phyloP scores from a whole-genome alignment of 2,329 filamentous ascomycete genomes.

The Fusarium sarcochroum region DNA sequence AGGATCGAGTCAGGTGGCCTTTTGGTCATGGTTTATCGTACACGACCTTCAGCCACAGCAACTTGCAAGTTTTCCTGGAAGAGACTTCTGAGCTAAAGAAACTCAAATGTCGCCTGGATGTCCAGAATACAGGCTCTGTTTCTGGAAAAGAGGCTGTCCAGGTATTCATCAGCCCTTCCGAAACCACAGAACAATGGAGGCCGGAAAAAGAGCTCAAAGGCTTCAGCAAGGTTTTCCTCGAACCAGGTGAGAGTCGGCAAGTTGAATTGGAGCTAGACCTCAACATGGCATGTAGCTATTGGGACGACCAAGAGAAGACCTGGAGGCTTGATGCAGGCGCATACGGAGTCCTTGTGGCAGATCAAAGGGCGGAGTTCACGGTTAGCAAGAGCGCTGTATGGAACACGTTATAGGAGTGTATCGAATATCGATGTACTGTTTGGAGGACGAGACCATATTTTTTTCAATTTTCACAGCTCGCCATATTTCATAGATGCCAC shows the following conservation, averaged over 20 bases:
- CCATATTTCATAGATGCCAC: background rate
- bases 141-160: constrained; percentile 32
- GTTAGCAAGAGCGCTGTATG: background rate
- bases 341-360: constrained; percentile 7
- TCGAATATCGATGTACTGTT: background rate
- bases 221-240: constrained; percentile 16
- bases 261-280: constrained; percentile 16
- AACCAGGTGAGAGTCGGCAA: background rate
- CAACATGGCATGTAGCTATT: constrained; percentile 11
- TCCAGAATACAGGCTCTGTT: constrained; percentile 14
- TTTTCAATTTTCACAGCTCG: too few species aligned
- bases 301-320: constrained; percentile 10
- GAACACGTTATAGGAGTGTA: background rate
- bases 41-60: constrained; percentile 22
- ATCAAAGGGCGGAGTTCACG: background rate
- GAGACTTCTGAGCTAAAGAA: background rate
- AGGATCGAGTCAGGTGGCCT: constrained; percentile 1
- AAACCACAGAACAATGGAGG: constrained; percentile 18
- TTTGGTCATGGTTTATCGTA: constrained; percentile 37
- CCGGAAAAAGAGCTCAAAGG: constrained; percentile 29
- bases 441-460: background rate
- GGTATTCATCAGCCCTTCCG: background rate
- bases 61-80: constrained; percentile 14
- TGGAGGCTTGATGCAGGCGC: constrained; percentile 25
- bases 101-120: background rate